phyloP scores from a whole-genome alignment of 345 rosid genomes.

The Conringia planisiliqua region DNA sequence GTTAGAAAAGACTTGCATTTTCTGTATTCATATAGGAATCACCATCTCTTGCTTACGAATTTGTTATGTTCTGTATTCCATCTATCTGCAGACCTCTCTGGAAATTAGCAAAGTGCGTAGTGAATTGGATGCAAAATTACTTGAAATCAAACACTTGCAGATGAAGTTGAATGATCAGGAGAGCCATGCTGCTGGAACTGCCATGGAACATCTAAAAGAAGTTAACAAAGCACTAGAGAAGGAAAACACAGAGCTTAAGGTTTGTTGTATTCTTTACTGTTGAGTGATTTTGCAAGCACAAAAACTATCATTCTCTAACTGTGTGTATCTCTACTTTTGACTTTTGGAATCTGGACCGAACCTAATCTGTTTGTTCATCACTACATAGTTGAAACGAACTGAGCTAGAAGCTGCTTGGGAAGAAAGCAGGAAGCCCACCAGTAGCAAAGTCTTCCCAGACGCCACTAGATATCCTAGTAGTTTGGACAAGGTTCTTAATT shows the following conservation, averaged over 20 bases:
- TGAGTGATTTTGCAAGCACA: not conserved
- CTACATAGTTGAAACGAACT: slow-evolving; percentile 49
- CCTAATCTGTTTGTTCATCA: slow-evolving; percentile 12
- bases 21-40: not conserved
- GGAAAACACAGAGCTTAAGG: slow-evolving; percentile 71
- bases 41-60: not conserved
- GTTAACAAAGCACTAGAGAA: slow-evolving; percentile 49
- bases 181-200: slow-evolving; percentile 39
- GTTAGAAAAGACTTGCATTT: not conserved
- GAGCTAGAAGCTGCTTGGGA: slow-evolving; percentile 32
- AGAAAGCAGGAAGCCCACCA: slow-evolving; percentile 9
- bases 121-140: slow-evolving; percentile 58
- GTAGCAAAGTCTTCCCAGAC: slow-evolving; percentile 18
- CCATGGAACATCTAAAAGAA: slow-evolving; percentile 44
- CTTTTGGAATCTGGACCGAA: not conserved
- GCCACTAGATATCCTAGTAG: slow-evolving; percentile 14
- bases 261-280: slow-evolving; percentile 17
- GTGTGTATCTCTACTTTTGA: not conserved
- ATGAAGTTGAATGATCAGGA: slow-evolving; percentile 47
- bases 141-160: slow-evolving; percentile 59
- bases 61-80: slow-evolving; percentile 7
- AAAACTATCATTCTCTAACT: not conserved
- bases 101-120: slow-evolving; percentile 53
- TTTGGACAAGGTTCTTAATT: slow-evolving; percentile 22
- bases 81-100: slow-evolving; percentile 42